Conservation (phyloP, 495 filamentous ascomycete species). For the Tuber melanosporum region DNA sequence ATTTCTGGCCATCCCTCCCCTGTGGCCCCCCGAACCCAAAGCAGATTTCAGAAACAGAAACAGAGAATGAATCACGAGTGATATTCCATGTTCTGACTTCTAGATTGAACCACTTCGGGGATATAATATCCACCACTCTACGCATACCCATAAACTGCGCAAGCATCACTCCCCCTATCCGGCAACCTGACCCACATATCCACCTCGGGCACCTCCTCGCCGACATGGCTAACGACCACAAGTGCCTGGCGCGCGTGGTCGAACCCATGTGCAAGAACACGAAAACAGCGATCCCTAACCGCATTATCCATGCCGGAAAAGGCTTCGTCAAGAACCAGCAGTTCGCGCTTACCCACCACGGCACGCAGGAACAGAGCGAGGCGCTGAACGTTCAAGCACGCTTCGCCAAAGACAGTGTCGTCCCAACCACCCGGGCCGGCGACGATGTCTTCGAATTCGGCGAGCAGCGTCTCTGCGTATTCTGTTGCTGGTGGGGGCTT, state of each 20-base stretch:
- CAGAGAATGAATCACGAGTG: neutral
- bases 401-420: slow-evolving; percentile 61
- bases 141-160: slow-evolving; percentile 28
- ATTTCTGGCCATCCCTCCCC: neutral
- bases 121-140: neutral
- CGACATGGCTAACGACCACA: slow-evolving; percentile 80
- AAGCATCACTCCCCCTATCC: slow-evolving; percentile 25
- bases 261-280: slow-evolving; percentile 59
- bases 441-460: slow-evolving; percentile 25
- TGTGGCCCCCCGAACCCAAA: neutral
- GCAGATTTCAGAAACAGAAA: neutral
- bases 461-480: slow-evolving; percentile 32
- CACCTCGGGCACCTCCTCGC: slow-evolving; percentile 79
- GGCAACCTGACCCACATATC: slow-evolving; percentile 60
- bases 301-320: slow-evolving; percentile 81
- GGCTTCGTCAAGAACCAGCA: slow-evolving; percentile 87
- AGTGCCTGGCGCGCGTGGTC: slow-evolving; percentile 59
- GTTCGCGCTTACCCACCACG: slow-evolving; percentile 71
- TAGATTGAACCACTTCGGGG: neutral
- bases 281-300: slow-evolving; percentile 74
- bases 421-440: slow-evolving; percentile 45
- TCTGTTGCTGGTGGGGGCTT: slow-evolving; percentile 57
- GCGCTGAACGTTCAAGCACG: slow-evolving; percentile 72
- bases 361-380: slow-evolving; percentile 79
- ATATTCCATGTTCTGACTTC: neutral